A percentile compares a stretch with the other conserved stretches of the same genome.
phyloP scores from a whole-genome alignment of 345 rosid species.

The Salix udensis region DNA sequence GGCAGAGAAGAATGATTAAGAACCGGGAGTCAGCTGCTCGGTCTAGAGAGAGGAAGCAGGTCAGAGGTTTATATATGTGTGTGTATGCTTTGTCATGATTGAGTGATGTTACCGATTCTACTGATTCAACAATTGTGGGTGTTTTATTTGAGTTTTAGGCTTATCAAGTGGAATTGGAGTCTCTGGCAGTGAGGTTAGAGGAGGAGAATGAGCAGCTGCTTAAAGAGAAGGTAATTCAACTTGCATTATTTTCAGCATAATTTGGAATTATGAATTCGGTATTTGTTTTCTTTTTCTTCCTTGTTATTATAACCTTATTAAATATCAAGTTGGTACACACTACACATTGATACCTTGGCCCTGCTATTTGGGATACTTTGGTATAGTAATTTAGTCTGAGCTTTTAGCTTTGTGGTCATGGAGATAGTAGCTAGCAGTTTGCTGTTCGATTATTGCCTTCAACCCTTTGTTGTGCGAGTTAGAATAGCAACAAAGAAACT shows the following conservation, averaged over 20 bases:
- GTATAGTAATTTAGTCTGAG: neutral
- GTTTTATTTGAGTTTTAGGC: slow-evolving; percentile 44
- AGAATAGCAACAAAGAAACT: neutral
- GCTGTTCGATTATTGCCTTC: neutral
- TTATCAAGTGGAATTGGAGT: slow-evolving; percentile 82
- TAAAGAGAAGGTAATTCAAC: slow-evolving; percentile 57
- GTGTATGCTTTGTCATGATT: neutral
- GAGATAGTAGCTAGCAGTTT: neutral
- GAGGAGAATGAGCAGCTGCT: slow-evolving; percentile 68
- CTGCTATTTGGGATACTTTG: neutral
- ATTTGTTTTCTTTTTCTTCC: neutral
- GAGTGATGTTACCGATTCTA: neutral
- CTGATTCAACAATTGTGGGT: neutral
- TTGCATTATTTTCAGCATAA: neutral
- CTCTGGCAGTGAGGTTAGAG: slow-evolving; percentile 65
- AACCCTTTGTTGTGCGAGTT: neutral
- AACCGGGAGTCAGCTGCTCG: slow-evolving; percentile 95
- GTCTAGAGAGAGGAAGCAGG: slow-evolving; percentile 96
- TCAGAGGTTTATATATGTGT: neutral
- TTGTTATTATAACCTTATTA: neutral
- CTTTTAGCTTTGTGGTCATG: neutral
- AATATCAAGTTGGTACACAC: neutral
- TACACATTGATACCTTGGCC: neutral
- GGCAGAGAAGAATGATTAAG: slow-evolving; percentile 98
- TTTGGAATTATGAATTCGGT: neutral